phyloP scores from a whole-genome alignment of 805 yeast genomes.

The Sungouiella thailandica region DNA sequence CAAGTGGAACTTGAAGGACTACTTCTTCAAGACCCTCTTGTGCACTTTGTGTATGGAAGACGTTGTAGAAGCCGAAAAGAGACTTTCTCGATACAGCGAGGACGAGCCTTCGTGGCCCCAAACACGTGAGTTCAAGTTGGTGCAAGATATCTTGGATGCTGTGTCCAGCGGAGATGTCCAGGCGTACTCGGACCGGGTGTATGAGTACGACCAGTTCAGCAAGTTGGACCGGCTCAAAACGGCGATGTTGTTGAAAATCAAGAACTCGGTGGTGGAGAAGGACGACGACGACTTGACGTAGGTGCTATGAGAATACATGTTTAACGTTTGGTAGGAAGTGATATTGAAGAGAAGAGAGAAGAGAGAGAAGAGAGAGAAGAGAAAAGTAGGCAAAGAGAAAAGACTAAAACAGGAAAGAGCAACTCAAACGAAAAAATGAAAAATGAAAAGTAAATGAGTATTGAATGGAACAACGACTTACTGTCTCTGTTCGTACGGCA shows the following conservation, averaged over 20 bases:
- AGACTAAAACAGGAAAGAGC: too few relatives aligned
- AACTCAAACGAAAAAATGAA: too few relatives aligned
- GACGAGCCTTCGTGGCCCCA: slow-evolving; percentile 75
- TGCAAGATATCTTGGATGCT: slow-evolving; percentile 64
- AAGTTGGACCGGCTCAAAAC: slow-evolving; percentile 92
- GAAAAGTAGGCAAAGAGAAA: too few relatives aligned
- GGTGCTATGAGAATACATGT: too few relatives aligned
- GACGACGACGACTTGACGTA: slow-evolving; percentile 59
- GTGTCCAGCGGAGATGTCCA: slow-evolving; percentile 78
- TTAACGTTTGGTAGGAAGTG: too few relatives aligned
- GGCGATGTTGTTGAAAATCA: slow-evolving; percentile 73
- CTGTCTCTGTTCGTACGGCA: too few relatives aligned
- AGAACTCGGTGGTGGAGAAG: slow-evolving; percentile 62
- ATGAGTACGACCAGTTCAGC: slow-evolving; percentile 79
- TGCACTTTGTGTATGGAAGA: slow-evolving; percentile 84
- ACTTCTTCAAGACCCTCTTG: slow-evolving; percentile 76
- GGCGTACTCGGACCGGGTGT: slow-evolving; percentile 65
- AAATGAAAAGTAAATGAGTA: too few relatives aligned
- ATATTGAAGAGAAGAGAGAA: too few relatives aligned
- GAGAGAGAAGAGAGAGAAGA: too few relatives aligned
- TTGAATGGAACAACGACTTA: too few relatives aligned
- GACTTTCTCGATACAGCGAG: slow-evolving; percentile 54
- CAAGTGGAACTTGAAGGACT: slow-evolving; percentile 91
- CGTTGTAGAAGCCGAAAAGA: slow-evolving; percentile 76
- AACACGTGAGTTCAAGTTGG: slow-evolving; percentile 70